Evolutionary conservation across 768 basidiomycete species (phyloP).

Genomic region (Suillus plorans): DNA sequence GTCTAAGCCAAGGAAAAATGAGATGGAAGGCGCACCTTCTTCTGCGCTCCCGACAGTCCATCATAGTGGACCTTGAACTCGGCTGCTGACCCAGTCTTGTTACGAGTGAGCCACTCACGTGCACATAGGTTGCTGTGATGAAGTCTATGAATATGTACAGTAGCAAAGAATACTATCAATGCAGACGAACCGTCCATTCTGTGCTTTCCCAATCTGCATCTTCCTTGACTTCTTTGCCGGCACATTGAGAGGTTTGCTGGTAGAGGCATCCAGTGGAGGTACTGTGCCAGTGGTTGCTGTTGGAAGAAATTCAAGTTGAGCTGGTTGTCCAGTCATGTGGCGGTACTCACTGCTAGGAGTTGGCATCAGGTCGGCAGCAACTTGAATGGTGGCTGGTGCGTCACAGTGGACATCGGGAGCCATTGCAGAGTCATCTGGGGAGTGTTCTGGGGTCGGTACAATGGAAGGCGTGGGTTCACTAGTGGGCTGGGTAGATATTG

Average conservation of each 20-base stretch:
- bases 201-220: neutral
- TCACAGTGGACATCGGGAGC: neutral
- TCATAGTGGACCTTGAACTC: neutral
- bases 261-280: neutral
- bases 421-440: neutral
- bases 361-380: neutral
- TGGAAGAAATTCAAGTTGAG: neutral
- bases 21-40: neutral
- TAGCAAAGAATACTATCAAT: neutral
- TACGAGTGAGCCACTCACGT: neutral
- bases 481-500: too few relatives aligned
- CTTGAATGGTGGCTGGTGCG: neutral
- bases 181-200: neutral
- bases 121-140: neutral
- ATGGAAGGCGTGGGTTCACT: neutral
- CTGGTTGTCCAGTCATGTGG: neutral
- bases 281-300: neutral
- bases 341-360: neutral
- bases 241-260: neutral
- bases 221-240: neutral
- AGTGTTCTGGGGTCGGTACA: neutral
- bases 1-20: neutral
- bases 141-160: neutral
- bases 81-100: neutral
- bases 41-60: neutral